These are phyloP conservation scores for Fusarium siculi DNA, from an alignment of 2,329 filamentous ascomycete genomes.

Conservation along the genomic window DNA sequence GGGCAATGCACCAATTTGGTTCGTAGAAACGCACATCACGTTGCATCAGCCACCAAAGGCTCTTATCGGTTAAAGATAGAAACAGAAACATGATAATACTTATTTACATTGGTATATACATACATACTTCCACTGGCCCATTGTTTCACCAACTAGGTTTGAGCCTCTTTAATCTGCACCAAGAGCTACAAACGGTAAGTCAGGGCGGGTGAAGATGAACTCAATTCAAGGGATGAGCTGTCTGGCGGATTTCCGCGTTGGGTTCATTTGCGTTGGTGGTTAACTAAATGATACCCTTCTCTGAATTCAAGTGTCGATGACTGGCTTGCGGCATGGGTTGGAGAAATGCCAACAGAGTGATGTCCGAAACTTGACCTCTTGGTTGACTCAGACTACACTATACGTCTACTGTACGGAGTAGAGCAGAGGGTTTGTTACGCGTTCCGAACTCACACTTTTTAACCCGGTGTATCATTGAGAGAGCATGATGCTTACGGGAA, in stretches of 20 bases:
- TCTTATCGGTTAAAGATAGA: background rate
- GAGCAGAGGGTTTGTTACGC: background rate
- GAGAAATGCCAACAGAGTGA: slow-evolving; percentile 26
- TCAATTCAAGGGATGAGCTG: slow-evolving; percentile 23
- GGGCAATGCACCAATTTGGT: slow-evolving; percentile 16
- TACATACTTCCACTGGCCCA: background rate
- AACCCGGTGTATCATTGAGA: background rate
- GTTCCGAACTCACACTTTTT: background rate
- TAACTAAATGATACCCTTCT: background rate
- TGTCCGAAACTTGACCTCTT: slow-evolving; percentile 9
- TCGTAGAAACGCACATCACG: slow-evolving; percentile 23
- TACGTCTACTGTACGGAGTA: background rate
- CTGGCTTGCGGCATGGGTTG: slow-evolving; percentile 12
- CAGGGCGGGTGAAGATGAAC: slow-evolving; percentile 2
- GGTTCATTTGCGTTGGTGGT: background rate
- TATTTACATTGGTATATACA: background rate
- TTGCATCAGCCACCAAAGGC: slow-evolving; percentile 22
- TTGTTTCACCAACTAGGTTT: slow-evolving; percentile 11
- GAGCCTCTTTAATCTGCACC: slow-evolving; percentile 15
- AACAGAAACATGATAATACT: background rate
- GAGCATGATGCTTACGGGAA: background rate
- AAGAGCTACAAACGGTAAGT: slow-evolving; percentile 16
- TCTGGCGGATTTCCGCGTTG: slow-evolving; percentile 6
- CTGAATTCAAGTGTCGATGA: background rate
- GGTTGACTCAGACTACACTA: slow-evolving; percentile 10